Evolutionary conservation across 192 early-diverging fungal genomes (phyloP).

Genomic region (Dissophora globulifera): DNA sequence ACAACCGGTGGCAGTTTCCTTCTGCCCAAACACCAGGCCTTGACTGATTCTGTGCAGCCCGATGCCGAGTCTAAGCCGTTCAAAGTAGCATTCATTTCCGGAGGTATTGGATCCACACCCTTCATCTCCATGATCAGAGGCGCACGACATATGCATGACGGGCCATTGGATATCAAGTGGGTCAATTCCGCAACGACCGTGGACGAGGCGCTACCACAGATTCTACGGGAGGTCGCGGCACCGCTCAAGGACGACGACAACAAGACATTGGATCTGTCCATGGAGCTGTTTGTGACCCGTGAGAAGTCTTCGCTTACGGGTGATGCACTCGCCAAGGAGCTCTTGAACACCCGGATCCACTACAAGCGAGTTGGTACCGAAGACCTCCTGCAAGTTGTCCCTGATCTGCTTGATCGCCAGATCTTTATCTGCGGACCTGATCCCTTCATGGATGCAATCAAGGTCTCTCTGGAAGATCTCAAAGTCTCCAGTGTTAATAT

Average conservation of each 20-base stretch:
- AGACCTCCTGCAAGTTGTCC: neutral
- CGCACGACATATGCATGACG: neutral
- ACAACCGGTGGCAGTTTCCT: conserved; percentile 28
- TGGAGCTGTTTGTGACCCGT: conserved; percentile 23
- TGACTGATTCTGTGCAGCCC: too few species aligned
- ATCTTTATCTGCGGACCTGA: conserved; percentile 39
- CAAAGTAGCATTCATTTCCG: conserved; percentile 29
- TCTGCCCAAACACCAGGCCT: too few species aligned
- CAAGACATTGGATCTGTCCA: neutral
- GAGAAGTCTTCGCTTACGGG: neutral
- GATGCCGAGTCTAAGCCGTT: neutral
- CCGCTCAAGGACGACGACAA: neutral
- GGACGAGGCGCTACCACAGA: conserved; percentile 11
- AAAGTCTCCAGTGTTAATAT: conserved; percentile 5
- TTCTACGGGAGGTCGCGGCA: conserved; percentile 6
- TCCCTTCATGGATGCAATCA: conserved; percentile 38
- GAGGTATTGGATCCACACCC: conserved; percentile 41
- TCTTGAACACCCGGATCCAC: neutral
- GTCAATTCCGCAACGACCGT: conserved; percentile 17
- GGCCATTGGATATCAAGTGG: conserved; percentile 26
- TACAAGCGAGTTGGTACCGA: conserved; percentile 3
- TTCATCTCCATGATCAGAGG: conserved; percentile 48
- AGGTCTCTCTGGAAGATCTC: conserved; percentile 1
- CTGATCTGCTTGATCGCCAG: conserved; percentile 18
- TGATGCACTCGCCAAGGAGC: too few species aligned